Evolutionary conservation across 2,329 filamentous ascomycete species (phyloP).

Genomic region (Monosporascus sp.): DNA sequence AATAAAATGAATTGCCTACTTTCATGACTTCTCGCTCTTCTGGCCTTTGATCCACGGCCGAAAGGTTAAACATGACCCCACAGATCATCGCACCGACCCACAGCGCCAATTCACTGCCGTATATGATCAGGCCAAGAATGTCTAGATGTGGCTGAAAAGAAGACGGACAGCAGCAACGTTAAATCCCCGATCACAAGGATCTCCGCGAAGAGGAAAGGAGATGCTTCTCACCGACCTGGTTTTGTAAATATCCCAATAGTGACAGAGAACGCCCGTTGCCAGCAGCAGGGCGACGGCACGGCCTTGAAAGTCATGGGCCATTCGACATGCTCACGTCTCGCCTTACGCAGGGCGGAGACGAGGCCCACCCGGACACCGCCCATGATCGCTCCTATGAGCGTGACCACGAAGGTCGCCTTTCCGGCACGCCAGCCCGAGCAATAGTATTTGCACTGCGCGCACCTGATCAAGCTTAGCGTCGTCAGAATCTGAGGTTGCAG

Average conservation of each 20-base stretch:
- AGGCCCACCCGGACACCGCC: slow-evolving; percentile 54
- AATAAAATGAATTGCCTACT: no score
- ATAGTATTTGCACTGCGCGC: slow-evolving; percentile 39
- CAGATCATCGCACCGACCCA: slow-evolving; percentile 64
- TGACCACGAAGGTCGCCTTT: background rate
- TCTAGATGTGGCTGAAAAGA: slow-evolving; percentile 57
- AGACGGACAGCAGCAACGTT: slow-evolving; percentile 58
- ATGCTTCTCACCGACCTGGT: slow-evolving; percentile 64
- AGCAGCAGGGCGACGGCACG: slow-evolving; percentile 58
- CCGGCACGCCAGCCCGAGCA: slow-evolving; percentile 1
- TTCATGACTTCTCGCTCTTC: no score
- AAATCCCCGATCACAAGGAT: slow-evolving; percentile 66
- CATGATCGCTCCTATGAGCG: slow-evolving; percentile 47
- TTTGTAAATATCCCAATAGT: slow-evolving; percentile 65
- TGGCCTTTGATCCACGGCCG: background rate
- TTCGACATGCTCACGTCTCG: slow-evolving; percentile 35
- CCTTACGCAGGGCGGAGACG: slow-evolving; percentile 49
- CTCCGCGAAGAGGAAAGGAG: slow-evolving; percentile 66
- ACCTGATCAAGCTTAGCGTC: slow-evolving; percentile 35
- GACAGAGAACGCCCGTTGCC: slow-evolving; percentile 58
- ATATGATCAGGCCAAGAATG: slow-evolving; percentile 60
- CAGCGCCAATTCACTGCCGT: slow-evolving; percentile 58
- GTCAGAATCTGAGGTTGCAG: slow-evolving; percentile 40
- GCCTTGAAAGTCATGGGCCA: slow-evolving; percentile 67
- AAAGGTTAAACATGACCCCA: slow-evolving; percentile 28